Base-by-base conservation (phyloP, 2,329 filamentous ascomycete species). In the Lecanoromycetidae sp. region DNA sequence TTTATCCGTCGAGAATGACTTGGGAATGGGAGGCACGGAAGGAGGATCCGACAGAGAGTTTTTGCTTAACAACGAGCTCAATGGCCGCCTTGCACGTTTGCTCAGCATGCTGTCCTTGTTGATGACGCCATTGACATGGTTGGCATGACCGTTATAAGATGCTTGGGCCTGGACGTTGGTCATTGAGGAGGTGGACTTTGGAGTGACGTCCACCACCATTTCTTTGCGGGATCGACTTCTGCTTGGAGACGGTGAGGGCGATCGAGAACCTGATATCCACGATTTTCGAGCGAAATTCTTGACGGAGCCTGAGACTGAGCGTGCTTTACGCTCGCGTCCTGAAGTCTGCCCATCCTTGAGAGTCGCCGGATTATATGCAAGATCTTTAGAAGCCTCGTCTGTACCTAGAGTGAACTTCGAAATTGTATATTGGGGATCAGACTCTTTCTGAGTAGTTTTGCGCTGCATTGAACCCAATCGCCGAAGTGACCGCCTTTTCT, bases 201-300 rank as follows among this genome's bases (percentile, higher is more conserved):
- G 45, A 48, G 20, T 52, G 52, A 22, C 52, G 38, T 10, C 54
- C 19, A 46, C 34, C 9, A 26, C 40, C 8, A 19, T 55, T 54
- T 23, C 56, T 55, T 51, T 57, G 59, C 25, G 58, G 46, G 38
- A 56, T 53, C 23, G n/a, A 47, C 62, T 63, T 2, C 61, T 58
- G 13, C 51, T 55, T 15, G 50, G 48, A 12, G 60, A 62, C 3
- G 70, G 69, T 17, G 70, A 71, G 6, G 70, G 66, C 3, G 71
- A 69, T 50, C 69, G 64, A 22, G 68, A 71, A 4, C 61, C 60
- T 8, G 64, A 63, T 35, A 63, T 64, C 71, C 71, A 75, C 46
- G 71, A 69, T 57, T 70, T 73, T 39, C 70, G 66, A 27, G 71
- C 69, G 44, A 76, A 62, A 37, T 62, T 70, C 39, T 67, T 68